Base-by-base conservation (phyloP, 129 eudicot genomes). In the Saposhnikovia divaricata region DNA sequence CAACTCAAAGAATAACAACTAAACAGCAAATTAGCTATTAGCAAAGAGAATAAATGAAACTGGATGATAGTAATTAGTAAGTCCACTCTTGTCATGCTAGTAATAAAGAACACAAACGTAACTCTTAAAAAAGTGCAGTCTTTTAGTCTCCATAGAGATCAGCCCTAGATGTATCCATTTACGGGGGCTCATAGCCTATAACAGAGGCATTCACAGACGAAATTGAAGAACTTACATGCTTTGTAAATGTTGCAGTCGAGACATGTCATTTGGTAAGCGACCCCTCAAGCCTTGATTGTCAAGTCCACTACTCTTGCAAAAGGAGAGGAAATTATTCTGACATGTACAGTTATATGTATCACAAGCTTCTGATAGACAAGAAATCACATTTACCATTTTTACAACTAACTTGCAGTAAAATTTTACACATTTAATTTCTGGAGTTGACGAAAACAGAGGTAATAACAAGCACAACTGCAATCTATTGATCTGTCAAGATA, bases 281-380 rank as follows among this genome's bases (percentile, higher is more conserved):
- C 99, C 99, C 81, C 91, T 87, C 80, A 95, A 84, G 37, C 96
- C 99, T 82, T 95, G 99, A 82, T 90, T 92, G 82, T 90, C 97
- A 47, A 95, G 97, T 51, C 89, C 97, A 71, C 99, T 95, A 88
- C 44, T 59, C 86, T 76, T 85, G 78, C 83, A 85, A 16, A 55
- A 71, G 75, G 75, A 71, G 13, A 71, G 8, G 27, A 71, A 37
- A 71, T 3, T 14, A 39, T 71, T 15, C 39, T 68, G 7, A 68
- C 73, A 68, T 11, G 73, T 66, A 1, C 14, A 19, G 27, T 4
- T 31, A 71, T 34, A 39, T 14, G 18, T 3, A 6, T 15, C 46
- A 7, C 0, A 71, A 9, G 69, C 69, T 61, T 10, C 34, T 3
- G 34, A 61, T n/a, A 71, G 13, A 39, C 25, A 18, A 71, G 47